A percentile compares a stretch with the other conserved stretches of the same genome.
These are phyloP conservation scores for Bonia amplexicaulis DNA, from an alignment of 176 grass and related monocot genomes.

Conservation along the genomic window DNA sequence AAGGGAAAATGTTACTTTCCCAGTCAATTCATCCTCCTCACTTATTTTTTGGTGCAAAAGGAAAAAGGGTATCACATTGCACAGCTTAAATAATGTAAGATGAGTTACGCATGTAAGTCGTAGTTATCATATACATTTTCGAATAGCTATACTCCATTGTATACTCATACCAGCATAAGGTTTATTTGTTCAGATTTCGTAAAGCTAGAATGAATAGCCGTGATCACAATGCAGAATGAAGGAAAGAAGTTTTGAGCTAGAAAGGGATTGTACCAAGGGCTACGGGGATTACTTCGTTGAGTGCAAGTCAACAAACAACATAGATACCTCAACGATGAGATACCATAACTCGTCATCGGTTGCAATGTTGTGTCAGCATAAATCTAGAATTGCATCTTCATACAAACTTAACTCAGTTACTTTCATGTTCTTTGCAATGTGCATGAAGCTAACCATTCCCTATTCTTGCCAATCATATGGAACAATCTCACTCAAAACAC, in stretches of 20 bases:
- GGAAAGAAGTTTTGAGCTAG: not conserved
- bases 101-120: not conserved
- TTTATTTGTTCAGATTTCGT: not conserved
- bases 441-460: conserved; percentile 62
- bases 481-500: not conserved
- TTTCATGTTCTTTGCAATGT: conserved; percentile 73
- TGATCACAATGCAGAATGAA: not conserved
- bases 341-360: conserved; percentile 70
- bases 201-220: not conserved
- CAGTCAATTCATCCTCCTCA: not conserved
- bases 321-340: conserved; percentile 61
- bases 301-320: conserved; percentile 62
- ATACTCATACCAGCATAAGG: not conserved
- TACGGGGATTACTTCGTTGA: conserved; percentile 63
- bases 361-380: conserved; percentile 70
- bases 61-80: not conserved
- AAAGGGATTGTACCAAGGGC: conserved; percentile 55
- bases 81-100: not conserved
- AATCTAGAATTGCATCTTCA: conserved; percentile 88
- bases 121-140: not conserved
- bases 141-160: not conserved
- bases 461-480: conserved; percentile 50
- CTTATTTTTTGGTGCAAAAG: not conserved
- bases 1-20: not conserved
- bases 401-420: conserved; percentile 74